phyloP scores from a whole-genome alignment of 768 basidiomycete species.

The Gymnopilus junonius region DNA sequence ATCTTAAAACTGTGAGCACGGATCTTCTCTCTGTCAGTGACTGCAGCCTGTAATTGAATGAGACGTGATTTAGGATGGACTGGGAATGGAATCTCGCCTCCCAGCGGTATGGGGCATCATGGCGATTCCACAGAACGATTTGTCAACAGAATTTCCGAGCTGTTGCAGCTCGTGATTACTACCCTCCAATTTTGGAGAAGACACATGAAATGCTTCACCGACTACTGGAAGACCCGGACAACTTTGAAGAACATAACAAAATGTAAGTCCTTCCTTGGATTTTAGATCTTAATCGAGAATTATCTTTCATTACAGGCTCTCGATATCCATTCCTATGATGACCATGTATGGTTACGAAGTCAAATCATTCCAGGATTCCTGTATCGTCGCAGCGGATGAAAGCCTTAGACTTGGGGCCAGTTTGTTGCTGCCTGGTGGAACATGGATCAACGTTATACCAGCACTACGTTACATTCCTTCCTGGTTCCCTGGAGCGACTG shows the following conservation, averaged over 20 bases:
- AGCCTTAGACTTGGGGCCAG: constrained; percentile 26
- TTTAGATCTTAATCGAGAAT: neutral
- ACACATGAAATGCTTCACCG: neutral
- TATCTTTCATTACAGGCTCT: neutral
- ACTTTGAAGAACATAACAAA: constrained; percentile 9
- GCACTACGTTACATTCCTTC: constrained; percentile 18
- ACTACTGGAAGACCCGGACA: neutral
- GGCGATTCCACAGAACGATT: constrained; percentile 6
- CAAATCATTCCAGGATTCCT: constrained; percentile 1
- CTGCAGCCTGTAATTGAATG: neutral
- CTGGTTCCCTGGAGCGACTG: constrained; percentile 23
- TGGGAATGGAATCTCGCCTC: neutral
- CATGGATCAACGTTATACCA: constrained; percentile 20
- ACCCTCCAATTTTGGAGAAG: neutral
- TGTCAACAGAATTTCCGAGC: constrained; percentile 4
- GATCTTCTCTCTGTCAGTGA: neutral
- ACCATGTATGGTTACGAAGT: constrained; percentile 7
- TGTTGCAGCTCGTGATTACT: neutral
- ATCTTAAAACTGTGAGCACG: constrained; percentile 9
- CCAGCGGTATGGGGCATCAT: neutral
- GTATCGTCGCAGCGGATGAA: neutral
- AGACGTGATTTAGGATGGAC: neutral
- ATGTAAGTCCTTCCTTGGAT: neutral
- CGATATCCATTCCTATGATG: constrained; percentile 2
- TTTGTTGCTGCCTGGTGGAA: constrained; percentile 12